Evolutionary conservation across 2,329 filamentous ascomycete species (phyloP).

Genomic region (Graphilbum ipis-grandicollis): DNA sequence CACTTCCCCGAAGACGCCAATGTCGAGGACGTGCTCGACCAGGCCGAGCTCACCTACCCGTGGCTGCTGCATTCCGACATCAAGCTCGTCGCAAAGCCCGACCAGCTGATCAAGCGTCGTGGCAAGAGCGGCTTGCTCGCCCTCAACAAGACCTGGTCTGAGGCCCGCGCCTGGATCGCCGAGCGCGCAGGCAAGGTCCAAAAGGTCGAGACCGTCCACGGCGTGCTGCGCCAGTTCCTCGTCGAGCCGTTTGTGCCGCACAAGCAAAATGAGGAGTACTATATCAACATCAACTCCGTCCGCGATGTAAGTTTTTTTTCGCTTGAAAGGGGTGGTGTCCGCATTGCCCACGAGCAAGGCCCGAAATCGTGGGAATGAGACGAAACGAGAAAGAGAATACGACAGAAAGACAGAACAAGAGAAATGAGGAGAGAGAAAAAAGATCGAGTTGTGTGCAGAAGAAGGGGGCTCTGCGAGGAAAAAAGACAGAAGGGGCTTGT

Average conservation of each 20-base stretch:
- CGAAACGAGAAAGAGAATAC: not conserved
- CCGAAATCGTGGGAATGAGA: not conserved
- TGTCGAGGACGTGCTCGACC: conserved; percentile 71
- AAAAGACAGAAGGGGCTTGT: not conserved
- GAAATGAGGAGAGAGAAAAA: not conserved
- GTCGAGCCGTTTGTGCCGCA: conserved; percentile 98
- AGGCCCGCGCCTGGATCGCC: conserved; percentile 87
- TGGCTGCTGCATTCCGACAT: conserved; percentile 72
- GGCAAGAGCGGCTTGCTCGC: conserved; percentile 95
- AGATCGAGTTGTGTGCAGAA: too few relatives aligned
- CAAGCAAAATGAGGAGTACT: conserved; percentile 90
- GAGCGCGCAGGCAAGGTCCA: conserved; percentile 81
- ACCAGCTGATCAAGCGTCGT: conserved; percentile 99
- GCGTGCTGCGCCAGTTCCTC: conserved; percentile 83
- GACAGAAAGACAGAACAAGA: not conserved
- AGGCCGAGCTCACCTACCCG: conserved; percentile 91
- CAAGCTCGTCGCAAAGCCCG: conserved; percentile 97
- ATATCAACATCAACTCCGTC: conserved; percentile 99
- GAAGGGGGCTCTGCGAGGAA: not conserved
- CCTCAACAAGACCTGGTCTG: conserved; percentile 92
- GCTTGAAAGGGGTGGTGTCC: too few relatives aligned
- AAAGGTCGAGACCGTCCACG: conserved; percentile 81
- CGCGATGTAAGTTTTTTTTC: conserved; percentile 62
- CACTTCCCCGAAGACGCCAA: conserved; percentile 82
- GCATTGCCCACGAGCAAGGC: too few relatives aligned